Base-by-base conservation (phyloP, 129 eudicot species). In the Flaveria trinervia region DNA sequence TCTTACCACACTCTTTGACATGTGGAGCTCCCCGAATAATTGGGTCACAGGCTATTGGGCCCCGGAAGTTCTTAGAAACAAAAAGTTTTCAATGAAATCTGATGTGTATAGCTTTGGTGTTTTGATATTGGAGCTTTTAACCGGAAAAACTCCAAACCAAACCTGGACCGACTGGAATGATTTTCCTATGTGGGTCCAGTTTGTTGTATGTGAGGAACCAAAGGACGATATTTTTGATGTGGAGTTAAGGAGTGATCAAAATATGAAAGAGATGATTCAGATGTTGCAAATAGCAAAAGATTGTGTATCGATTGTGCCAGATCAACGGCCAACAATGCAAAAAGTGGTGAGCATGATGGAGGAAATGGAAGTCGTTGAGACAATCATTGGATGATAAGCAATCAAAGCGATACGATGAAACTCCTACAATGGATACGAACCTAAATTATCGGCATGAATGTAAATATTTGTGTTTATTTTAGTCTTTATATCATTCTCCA, bases 181-280 rank as follows among this genome's bases (percentile, higher is more conserved):
- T 23, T 67, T 89, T 72, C 92, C 91, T 0, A 50, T 92, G 69
- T 92, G 96, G 96, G 96, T 92, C 4, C 92, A 92, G 41, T 87
- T 89, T 3, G 91, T 92, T 5, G 92, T 69, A 23, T 10, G 43
- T 2, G 43, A 46, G 7, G 59, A 69, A 69, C 48, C 28, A 14
- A 69, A 5, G 7, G 89, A 89, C 2, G 97, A 92, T 76, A 92
- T 92, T 13, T 89, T 92, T 49, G 96, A 92, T 25, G 85, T 79
- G 0, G 97, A 92, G 79, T 78, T 92, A 20, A 82, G 82, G 86
- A 77, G 81, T 73, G 84, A 87, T 49, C 79, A 89, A 13, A 85
- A 86, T 70, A 86, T 81, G 5, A 92, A 86, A 50, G 97, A 89
- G 69, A 89, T 92, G 97, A 86, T 80, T 69, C 95, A 92, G 65